Base-by-base conservation (phyloP, 495 filamentous ascomycete genomes). In the Patellaria atrata region DNA sequence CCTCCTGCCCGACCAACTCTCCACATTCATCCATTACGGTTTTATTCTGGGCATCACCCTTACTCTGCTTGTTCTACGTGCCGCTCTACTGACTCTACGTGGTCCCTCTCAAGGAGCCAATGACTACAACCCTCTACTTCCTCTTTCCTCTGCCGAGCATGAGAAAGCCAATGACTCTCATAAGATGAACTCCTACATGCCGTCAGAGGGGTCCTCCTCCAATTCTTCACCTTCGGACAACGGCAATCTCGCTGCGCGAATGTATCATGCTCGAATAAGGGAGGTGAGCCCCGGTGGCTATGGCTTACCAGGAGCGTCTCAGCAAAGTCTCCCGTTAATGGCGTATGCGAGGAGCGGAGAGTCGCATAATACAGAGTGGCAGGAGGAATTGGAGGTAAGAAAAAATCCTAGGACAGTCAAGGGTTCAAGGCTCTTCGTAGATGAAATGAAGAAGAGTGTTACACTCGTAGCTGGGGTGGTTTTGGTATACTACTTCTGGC, bases 1-100 rank as follows among this genome's bases (percentile, higher is more conserved):
- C 50, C 65, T 96, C 2, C 69, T 99, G 4, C 91, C 91, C 1
- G 79, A 83, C 52, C 85, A 94, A 47, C 63, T 93, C 2, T 62
- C 63, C 6, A 83, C 85, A 28, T 91, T 85, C 59, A 70, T 85
- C 27, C 66, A 68, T 38, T 99, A 99, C 51, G 68, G 57, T 30
- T 53, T 61, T 7, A 57, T 86, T 16, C 58, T 78, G 0, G 59
- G 61, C 5, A 11, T 82, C 7, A 82, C 69, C 5, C 30, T 89
- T 3, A 31, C 64, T 18, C 17, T 71, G 7, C 68, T 93, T 14
- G 45, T 72, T 25, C 47, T 71, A 15, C 67, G 76, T 30, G 71
- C 84, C 9, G 55, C 77, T 22, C 54, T 77, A 41, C 56, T 72
- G 6, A 24, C 37, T 4, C 21, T 34, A 13, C 42, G 42, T 2